phyloP scores from a whole-genome alignment of 345 rosid species.

The Schrenkiella parvula region DNA sequence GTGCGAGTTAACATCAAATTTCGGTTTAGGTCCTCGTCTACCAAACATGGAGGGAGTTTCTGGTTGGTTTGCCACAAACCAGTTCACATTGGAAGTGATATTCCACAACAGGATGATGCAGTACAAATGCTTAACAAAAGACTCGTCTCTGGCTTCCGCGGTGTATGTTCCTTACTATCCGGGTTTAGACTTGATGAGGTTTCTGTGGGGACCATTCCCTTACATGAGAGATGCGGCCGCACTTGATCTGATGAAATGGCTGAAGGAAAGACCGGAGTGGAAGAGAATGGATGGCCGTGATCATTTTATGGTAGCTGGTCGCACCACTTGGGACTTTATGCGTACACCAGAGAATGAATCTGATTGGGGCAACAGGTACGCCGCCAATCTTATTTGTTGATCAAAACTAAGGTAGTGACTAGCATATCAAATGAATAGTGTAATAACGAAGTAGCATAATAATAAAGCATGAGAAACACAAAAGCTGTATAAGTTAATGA shows the following conservation, averaged over 20 bases:
- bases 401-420: neutral
- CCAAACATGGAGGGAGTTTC: constrained; percentile 37
- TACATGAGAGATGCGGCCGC: constrained; percentile 56
- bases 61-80: constrained; percentile 75
- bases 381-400: neutral
- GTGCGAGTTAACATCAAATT: constrained; percentile 53
- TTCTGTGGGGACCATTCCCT: constrained; percentile 52
- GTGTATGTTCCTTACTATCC: constrained; percentile 72
- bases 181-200: constrained; percentile 67
- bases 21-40: constrained; percentile 56
- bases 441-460: neutral
- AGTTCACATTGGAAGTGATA: constrained; percentile 73
- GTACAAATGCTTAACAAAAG: constrained; percentile 62
- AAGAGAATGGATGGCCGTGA: constrained; percentile 58
- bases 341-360: constrained; percentile 42
- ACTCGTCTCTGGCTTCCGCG: constrained; percentile 67
- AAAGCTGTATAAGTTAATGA: neutral
- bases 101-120: constrained; percentile 79
- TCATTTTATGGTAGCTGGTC: constrained; percentile 85
- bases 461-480: neutral
- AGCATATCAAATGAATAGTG: neutral
- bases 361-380: constrained; percentile 66
- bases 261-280: constrained; percentile 63
- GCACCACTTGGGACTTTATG: constrained; percentile 84
- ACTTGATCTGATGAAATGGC: constrained; percentile 52